phyloP scores from a whole-genome alignment of 1,284 basidiomycete species.

The Ganoderma meredithae region DNA sequence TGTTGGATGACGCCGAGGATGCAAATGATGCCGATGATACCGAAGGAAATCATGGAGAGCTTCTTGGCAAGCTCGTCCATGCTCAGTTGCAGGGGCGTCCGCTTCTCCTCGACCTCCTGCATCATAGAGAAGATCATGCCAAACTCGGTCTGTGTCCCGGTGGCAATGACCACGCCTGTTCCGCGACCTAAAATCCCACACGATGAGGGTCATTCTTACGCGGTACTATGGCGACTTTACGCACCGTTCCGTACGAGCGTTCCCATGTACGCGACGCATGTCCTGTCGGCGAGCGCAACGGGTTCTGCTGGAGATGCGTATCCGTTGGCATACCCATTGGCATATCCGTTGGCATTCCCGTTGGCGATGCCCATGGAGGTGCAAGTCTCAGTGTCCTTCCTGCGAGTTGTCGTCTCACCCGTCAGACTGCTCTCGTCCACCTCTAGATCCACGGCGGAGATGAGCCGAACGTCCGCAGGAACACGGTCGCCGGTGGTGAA shows the following conservation, averaged over 20 bases:
- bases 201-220: background rate
- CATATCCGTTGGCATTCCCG: constrained; percentile 28
- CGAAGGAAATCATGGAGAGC: constrained; percentile 90
- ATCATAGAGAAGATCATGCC: constrained; percentile 98
- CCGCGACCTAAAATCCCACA: constrained; percentile 69
- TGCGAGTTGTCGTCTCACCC: constrained; percentile 88
- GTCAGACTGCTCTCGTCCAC: constrained; percentile 96
- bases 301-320: constrained; percentile 46
- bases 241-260: constrained; percentile 92
- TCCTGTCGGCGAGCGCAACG: constrained; percentile 84
- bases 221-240: background rate
- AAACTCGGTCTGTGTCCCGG: constrained; percentile 91
- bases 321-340: constrained; percentile 27
- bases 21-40: constrained; percentile 92
- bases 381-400: constrained; percentile 72
- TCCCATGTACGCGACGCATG: constrained; percentile 96
- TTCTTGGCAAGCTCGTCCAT: constrained; percentile 98
- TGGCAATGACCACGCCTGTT: constrained; percentile 89
- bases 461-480: constrained; percentile 91
- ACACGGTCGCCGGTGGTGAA: constrained; percentile 95
- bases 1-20: constrained; percentile 89
- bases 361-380: constrained; percentile 25
- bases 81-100: constrained; percentile 91
- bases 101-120: constrained; percentile 96
- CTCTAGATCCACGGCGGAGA: constrained; percentile 84